Conservation (phyloP, 495 filamentous ascomycete genomes). For the Filosporella fistucella region DNA sequence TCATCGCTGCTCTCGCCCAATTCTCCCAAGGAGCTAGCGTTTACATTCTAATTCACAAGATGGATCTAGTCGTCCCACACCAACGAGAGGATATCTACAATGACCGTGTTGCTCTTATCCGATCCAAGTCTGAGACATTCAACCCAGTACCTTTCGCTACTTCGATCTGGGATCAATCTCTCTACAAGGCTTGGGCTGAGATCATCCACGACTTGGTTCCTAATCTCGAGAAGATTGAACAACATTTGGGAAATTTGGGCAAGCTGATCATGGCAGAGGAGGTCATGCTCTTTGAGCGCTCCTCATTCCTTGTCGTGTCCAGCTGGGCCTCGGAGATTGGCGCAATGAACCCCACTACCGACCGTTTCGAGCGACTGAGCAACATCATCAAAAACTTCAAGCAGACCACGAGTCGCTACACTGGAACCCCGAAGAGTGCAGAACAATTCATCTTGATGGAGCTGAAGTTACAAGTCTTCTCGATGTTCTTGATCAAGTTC, state of each 20-base stretch:
- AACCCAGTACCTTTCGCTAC: slow-evolving; percentile 76
- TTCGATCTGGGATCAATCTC: slow-evolving; percentile 95
- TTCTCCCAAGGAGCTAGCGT: slow-evolving; percentile 57
- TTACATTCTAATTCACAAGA: slow-evolving; percentile 95
- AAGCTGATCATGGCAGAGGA: slow-evolving; percentile 86
- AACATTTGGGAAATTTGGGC: slow-evolving; percentile 71
- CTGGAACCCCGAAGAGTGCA: slow-evolving; percentile 47
- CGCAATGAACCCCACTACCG: slow-evolving; percentile 75
- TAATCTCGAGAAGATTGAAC: slow-evolving; percentile 85
- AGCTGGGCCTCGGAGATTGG: slow-evolving; percentile 72
- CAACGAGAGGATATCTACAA: slow-evolving; percentile 76
- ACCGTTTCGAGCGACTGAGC: slow-evolving; percentile 89
- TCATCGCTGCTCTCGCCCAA: slow-evolving; percentile 80
- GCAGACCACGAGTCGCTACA: slow-evolving; percentile 54
- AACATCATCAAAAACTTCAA: slow-evolving; percentile 99
- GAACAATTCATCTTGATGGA: slow-evolving; percentile 53
- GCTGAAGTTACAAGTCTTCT: slow-evolving; percentile 59
- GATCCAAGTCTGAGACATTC: slow-evolving; percentile 69
- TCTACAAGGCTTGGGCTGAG: slow-evolving; percentile 97
- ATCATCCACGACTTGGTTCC: slow-evolving; percentile 96
- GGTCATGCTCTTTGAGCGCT: slow-evolving; percentile 91
- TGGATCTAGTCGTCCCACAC: slow-evolving; percentile 87
- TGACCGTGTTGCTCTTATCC: slow-evolving; percentile 68
- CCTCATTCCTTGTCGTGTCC: slow-evolving; percentile 90
- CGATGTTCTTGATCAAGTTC: slow-evolving; percentile 82